A percentile compares a stretch with the other conserved stretches of the same genome.
phyloP scores from a whole-genome alignment of 805 yeast species.

The Yarrowia osloensis region DNA sequence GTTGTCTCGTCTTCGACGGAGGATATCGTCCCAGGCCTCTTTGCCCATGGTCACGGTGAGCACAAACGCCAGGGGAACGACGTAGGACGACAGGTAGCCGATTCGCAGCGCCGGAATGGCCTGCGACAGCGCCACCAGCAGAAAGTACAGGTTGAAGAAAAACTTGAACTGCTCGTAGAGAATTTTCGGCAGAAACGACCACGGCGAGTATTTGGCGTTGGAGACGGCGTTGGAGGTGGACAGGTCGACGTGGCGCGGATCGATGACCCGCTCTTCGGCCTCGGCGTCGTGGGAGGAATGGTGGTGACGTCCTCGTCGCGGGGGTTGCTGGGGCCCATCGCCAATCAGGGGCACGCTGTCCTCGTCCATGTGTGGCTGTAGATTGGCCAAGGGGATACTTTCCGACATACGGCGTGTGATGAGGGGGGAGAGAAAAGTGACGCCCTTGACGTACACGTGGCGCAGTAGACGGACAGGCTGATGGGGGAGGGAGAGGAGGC shows the following conservation, averaged over 20 bases:
- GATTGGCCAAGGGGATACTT: conserved; percentile 28
- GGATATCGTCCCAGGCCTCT: conserved; percentile 93
- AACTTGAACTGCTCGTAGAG: conserved; percentile 96
- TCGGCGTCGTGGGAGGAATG: background rate
- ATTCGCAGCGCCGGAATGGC: conserved; percentile 85
- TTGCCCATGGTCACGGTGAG: conserved; percentile 89
- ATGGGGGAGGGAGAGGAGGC: conserved; percentile 8
- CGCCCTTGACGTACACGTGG: conserved; percentile 30
- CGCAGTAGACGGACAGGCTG: conserved; percentile 31
- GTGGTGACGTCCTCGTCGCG: background rate
- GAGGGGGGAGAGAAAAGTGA: conserved; percentile 15
- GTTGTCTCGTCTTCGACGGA: conserved; percentile 82
- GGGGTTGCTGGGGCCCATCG: conserved; percentile 18
- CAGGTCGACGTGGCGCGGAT: conserved; percentile 33
- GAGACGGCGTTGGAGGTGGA: conserved; percentile 76
- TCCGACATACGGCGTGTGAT: conserved; percentile 23
- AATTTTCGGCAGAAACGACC: conserved; percentile 84
- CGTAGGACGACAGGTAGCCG: conserved; percentile 88
- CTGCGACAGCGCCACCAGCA: conserved; percentile 92
- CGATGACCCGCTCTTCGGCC: conserved; percentile 15
- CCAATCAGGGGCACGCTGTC: conserved; percentile 35
- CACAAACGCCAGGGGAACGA: conserved; percentile 94
- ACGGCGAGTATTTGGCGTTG: conserved; percentile 89
- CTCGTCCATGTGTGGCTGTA: conserved; percentile 31
- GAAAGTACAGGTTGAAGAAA: conserved; percentile 88